Conservation (phyloP, 2,329 filamentous ascomycete species). For the Penicillium crustosum region DNA sequence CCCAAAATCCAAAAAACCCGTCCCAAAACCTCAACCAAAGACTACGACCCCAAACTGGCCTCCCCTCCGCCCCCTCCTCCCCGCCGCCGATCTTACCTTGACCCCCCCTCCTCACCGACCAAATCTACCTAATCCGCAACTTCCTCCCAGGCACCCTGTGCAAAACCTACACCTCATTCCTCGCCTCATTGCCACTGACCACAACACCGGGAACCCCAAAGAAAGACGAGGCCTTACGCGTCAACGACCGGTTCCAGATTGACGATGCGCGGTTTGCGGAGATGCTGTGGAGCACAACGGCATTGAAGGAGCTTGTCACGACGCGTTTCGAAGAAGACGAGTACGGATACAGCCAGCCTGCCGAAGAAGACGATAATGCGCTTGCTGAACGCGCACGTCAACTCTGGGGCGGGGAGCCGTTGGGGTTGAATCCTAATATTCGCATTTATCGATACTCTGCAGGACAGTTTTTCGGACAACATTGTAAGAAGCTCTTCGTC, state of each 20-base stretch:
- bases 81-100: conserved; percentile 63
- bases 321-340: conserved; percentile 35
- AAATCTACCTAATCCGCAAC: conserved; percentile 70
- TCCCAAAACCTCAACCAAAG: conserved; percentile 14
- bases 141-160: conserved; percentile 76
- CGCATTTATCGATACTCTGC: conserved; percentile 82
- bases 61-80: conserved; percentile 65
- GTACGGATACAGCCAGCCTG: conserved; percentile 23
- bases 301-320: conserved; percentile 62
- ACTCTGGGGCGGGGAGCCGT: conserved; percentile 74
- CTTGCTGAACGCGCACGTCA: conserved; percentile 19
- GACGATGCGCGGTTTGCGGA: conserved; percentile 73
- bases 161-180: conserved; percentile 72
- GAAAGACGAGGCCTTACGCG: conserved; percentile 74
- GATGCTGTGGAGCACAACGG: conserved; percentile 74
- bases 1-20: conserved; percentile 21
- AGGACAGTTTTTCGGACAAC: conserved; percentile 88
- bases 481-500: conserved; percentile 62
- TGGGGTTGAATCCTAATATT: conserved; percentile 88
- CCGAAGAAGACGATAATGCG: conserved; percentile 1
- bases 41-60: conserved; percentile 64
- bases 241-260: conserved; percentile 87
- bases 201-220: conserved; percentile 79
- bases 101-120: conserved; percentile 58
- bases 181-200: conserved; percentile 66